Evolutionary conservation across 176 grass and related monocot genomes (phyloP), one percentile per base, ranked within the genome.

Genomic region (Oryza longistaminata): DNA sequence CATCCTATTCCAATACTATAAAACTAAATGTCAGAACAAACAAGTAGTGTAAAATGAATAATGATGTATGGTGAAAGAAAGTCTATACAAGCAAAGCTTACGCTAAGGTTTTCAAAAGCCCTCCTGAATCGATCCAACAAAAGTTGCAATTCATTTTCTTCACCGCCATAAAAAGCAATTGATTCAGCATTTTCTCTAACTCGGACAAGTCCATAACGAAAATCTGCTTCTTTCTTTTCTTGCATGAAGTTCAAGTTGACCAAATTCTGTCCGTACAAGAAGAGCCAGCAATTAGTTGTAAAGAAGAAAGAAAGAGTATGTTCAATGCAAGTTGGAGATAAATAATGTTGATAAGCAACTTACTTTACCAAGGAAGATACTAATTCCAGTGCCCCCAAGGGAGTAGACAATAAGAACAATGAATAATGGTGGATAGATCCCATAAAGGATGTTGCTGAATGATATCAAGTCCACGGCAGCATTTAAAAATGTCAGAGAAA

Each of bases 191-290:
- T 98, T 95, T 98, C 96, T 92, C 96, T 87, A 85, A 98, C 93
- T 55, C 93, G 88, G 4, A 98, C 93, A 90, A 98, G 93, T 73
- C 96, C 96, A 46, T 93, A 98, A 68, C 96, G 87, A 88, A 98
- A 98, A 94, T 98, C 93, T 77, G 96, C 96, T 88, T 98, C 96
- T 89, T 95, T 98, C 83, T 98, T 98, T 82, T 98, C 96, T 98
- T 98, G 93, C 96, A 98, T 92, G 89, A 98, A 98, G 84, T 95
- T 98, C 86, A 98, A 83, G 82, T 82, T 95, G 55, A 98, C 96
- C 81, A 98, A 93, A 85, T 85, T 92, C 96, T 98, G 85, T 74
- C 82, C 75, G 66, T 61, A 42, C 13, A 69, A 82, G 43, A 13
- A 85, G 50, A 43, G 74, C 48, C 3, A 83, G 70, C 24, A 74